These are phyloP conservation scores for Passalora sequoiae DNA, from an alignment of 2,329 filamentous ascomycete genomes.

Conservation along the genomic window DNA sequence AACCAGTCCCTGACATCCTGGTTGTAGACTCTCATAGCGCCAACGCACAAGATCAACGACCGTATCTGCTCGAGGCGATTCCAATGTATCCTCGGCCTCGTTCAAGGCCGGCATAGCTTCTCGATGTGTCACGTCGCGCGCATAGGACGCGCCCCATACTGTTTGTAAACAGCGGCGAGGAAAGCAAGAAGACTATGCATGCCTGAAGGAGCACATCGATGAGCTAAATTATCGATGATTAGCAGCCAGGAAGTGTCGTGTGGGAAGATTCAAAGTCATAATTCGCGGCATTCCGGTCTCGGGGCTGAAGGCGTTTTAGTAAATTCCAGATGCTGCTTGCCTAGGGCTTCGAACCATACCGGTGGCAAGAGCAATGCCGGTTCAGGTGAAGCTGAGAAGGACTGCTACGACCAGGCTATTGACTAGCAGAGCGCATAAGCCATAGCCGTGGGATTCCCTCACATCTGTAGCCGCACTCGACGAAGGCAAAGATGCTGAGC, in stretches of 20 bases:
- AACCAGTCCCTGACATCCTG: not conserved
- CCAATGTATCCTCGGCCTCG: not conserved
- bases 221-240: not conserved
- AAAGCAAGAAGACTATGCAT: not conserved
- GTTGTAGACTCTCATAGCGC: not conserved
- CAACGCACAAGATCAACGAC: not conserved
- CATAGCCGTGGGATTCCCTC: not conserved
- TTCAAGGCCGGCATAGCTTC: not conserved
- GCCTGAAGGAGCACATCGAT: not conserved
- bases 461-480: not conserved
- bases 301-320: not conserved
- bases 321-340: not conserved
- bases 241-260: not conserved
- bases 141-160: conserved; percentile 3
- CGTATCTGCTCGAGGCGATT: not conserved
- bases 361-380: not conserved
- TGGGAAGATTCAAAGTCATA: not conserved
- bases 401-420: not conserved
- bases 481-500: no score
- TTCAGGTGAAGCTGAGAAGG: not conserved
- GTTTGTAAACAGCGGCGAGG: not conserved
- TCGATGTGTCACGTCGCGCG: not conserved
- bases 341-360: not conserved
- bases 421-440: not conserved
- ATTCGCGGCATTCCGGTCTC: not conserved